These are phyloP conservation scores for Aspergillus affinis DNA, from an alignment of 495 filamentous ascomycete genomes.

Conservation along the genomic window DNA sequence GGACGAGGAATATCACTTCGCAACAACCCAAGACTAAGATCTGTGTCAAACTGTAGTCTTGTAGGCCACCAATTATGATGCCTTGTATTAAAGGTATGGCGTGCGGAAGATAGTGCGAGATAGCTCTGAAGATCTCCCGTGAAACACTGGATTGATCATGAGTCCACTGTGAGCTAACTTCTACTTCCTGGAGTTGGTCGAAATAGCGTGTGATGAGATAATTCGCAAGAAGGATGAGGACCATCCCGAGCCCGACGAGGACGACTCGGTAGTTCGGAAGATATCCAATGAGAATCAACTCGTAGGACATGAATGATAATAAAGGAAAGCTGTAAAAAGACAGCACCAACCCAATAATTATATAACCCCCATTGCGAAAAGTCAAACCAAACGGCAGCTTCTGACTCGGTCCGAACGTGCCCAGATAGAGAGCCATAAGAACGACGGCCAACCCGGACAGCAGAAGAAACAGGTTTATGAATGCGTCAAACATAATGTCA, in stretches of 20 bases:
- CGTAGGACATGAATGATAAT: constrained; percentile 1
- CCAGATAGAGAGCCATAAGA: background rate
- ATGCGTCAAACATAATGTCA: constrained; percentile 2
- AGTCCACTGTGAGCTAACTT: background rate
- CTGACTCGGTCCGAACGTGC: background rate
- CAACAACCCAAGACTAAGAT: background rate
- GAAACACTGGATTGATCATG: background rate
- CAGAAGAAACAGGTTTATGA: constrained; percentile 5
- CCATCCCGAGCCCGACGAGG: background rate
- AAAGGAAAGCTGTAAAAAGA: constrained; percentile 1
- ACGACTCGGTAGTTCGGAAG: constrained; percentile 2
- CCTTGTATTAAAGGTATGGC: constrained; percentile 5
- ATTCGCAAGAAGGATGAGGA: background rate
- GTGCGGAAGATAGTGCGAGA: background rate
- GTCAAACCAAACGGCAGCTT: background rate
- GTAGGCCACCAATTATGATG: constrained; percentile 6
- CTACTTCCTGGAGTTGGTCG: background rate
- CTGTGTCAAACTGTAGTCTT: background rate
- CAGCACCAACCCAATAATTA: background rate
- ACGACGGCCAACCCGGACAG: background rate
- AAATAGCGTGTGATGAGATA: background rate
- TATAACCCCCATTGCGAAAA: background rate
- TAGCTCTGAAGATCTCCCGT: too few relatives aligned
- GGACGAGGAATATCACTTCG: background rate
- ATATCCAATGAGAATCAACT: constrained; percentile 4